Base-by-base conservation (phyloP, 2,329 filamentous ascomycete species). In the Didymella keratinophila region DNA sequence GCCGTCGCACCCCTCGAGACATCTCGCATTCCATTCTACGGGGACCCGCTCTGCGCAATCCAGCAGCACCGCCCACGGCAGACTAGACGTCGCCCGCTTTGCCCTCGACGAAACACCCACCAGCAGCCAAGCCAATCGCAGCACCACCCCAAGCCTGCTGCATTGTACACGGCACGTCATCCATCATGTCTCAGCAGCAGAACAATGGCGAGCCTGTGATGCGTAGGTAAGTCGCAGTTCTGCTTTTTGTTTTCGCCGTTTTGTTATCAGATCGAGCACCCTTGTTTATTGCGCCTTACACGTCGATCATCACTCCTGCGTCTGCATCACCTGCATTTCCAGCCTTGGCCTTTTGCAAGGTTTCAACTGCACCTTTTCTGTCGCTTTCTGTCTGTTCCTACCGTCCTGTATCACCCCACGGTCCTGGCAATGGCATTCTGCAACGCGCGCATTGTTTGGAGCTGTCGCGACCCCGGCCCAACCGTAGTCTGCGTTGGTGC, bases 141-240 rank as follows among this genome's bases (percentile, higher is more conserved):
- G 4, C 48, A 30, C 45, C 44, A 6, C 34, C 34, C 32, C 27
- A 20, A 27, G 7, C 53, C 32, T n/a, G 34, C 36, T 41, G 52
- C 32, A 6, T 42, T 34, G 36, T 42, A 27, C 39, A 46, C 56
- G 34, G 39, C 58, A 47, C 56, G 8, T 23, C 46, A 28, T 9
- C 41, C 62, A 69, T 32, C 56, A 78, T 78, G 76, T 75, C 76
- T 64, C 73, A 77, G 52, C 60, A 62, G 55, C 62, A 64, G 59
- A 67, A 67, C 54, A 75, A 74, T 62, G 72, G 73, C 64, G 77
- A 83, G 67, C 86, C 86, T 73, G 85, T 87, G 60, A 88, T 88
- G 79, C 83, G 86, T 81, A 88, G 87, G 87, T 89, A 86, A 68
- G 83, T 75, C 50, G 28, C 55, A 61, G 60, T 61, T 63, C 55